Conservation (phyloP, 2,329 filamentous ascomycete species). For the Alternaria arborescens region DNA sequence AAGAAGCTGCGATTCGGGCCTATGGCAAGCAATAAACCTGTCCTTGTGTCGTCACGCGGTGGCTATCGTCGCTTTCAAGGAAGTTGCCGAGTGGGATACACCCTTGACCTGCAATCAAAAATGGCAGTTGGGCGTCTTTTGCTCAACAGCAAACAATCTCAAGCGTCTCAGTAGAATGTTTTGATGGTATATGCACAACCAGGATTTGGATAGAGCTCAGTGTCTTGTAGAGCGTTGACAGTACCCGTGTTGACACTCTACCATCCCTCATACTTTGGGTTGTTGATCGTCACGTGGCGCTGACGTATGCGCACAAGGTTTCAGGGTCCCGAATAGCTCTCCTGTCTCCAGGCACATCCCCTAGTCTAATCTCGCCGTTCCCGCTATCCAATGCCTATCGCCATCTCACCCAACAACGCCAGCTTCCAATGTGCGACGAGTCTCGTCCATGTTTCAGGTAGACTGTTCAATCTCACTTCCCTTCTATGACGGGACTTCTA, state of each 20-base stretch:
- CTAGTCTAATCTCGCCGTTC: slow-evolving; percentile 3
- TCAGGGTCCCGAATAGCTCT: neutral
- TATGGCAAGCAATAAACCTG: slow-evolving; percentile 9
- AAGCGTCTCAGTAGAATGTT: neutral
- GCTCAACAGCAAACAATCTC: neutral
- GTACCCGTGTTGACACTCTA: slow-evolving; percentile 2
- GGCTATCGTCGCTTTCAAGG: slow-evolving; percentile 18
- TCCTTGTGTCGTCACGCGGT: slow-evolving; percentile 19
- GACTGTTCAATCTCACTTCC: neutral
- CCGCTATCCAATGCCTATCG: slow-evolving; percentile 1
- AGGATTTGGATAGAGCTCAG: neutral
- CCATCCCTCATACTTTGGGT: slow-evolving; percentile 6
- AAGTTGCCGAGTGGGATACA: slow-evolving; percentile 23
- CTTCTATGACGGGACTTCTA: neutral
- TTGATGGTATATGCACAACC: neutral
- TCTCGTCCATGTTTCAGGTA: neutral
- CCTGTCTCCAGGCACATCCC: slow-evolving; percentile 7
- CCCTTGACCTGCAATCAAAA: slow-evolving; percentile 15
- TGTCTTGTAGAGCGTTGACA: slow-evolving; percentile 3
- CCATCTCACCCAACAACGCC: slow-evolving; percentile 1
- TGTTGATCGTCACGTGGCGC: slow-evolving; percentile 19
- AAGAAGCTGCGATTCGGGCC: slow-evolving; percentile 17
- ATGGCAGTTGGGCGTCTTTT: neutral
- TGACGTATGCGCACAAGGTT: slow-evolving; percentile 14
- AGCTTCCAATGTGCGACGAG: neutral